These are phyloP conservation scores for Salvia miltiorrhiza DNA, from an alignment of 257 asterid genomes.

Conservation along the genomic window DNA sequence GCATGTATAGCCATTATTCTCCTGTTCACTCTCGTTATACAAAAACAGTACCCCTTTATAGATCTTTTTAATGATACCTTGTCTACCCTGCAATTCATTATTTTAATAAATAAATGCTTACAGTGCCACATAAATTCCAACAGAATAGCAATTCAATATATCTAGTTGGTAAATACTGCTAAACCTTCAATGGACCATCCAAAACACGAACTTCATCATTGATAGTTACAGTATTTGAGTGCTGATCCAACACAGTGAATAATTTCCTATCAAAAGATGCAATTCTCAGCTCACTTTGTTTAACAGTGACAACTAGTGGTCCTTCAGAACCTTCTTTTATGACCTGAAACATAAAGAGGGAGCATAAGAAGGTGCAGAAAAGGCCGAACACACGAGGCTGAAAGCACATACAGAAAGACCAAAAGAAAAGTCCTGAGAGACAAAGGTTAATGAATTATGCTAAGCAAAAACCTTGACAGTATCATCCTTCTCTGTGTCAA, in stretches of 20 bases:
- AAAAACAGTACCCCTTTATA: conserved; percentile 73
- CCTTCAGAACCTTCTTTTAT: conserved; percentile 75
- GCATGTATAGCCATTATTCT: conserved; percentile 67
- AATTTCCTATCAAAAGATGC: conserved; percentile 89
- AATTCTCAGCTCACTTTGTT: conserved; percentile 54
- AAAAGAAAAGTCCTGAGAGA: conserved; percentile 18
- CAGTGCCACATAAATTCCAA: conserved; percentile 15
- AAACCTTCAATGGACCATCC: conserved; percentile 88
- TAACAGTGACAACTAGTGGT: conserved; percentile 52
- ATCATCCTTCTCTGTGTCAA: conserved; percentile 78
- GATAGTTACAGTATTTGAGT: conserved; percentile 57
- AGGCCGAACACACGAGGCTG: not conserved
- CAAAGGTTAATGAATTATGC: conserved; percentile 11
- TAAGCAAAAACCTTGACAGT: conserved; percentile 58
- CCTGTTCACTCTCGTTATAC: conserved; percentile 62
- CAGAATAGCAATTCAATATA: conserved; percentile 7
- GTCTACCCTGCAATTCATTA: conserved; percentile 59
- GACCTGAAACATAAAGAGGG: conserved; percentile 42
- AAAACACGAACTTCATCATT: conserved; percentile 64
- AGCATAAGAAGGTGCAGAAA: not conserved
- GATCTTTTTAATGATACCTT: conserved; percentile 77
- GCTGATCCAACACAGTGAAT: conserved; percentile 70
- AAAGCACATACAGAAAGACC: not conserved
- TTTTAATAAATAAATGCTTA: conserved; percentile 14
- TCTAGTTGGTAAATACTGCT: conserved; percentile 6